Base-by-base conservation (phyloP, 2,329 filamentous ascomycete genomes). In the Arthrocladium fulminans region DNA sequence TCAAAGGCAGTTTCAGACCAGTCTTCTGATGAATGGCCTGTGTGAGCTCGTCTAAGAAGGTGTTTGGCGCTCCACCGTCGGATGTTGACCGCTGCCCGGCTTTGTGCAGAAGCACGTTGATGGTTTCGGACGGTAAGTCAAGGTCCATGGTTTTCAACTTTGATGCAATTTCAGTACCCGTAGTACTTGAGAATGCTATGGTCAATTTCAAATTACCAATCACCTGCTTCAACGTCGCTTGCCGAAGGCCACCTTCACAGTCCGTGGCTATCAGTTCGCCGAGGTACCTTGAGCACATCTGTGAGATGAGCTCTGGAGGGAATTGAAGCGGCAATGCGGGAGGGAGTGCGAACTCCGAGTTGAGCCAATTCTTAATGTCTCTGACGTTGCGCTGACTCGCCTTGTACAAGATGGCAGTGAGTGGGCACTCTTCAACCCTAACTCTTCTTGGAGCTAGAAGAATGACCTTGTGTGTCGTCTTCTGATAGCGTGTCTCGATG, bases 81-180 rank as follows among this genome's bases (percentile, higher is more conserved):
- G 12, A 40, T 30, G 29, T 38, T 10, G 24, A 32, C 29, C 25
- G 40, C 19, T 24, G 23, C 15, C 10, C 8, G 37, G 35, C 10
- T 20, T 35, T 24, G 24, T 41, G 27, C n/a, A 50, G n/a, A 4
- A 50, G 39, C 19, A 13, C 22, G 40, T 43, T 34, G 13, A 56
- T 37, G 5, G 48, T 53, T 41, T 49, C 44, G n/a, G 46, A 35
- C 13, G 49, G 34, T 22, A 59, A 25, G 19, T 50, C 52, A 19
- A 56, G 32, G 5, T 59, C 55, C 10, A 59, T 29, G 9, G 45
- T 52, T 19, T 51, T 54, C 45, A 59, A 41, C 30, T 48, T 50
- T 38, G 50, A 43, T 17, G 55, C 51, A 4, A 59, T 48, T 9
- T 50, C 53, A 13, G 35, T 41, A 7, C 42, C 43, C 10, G 47